Conservation (phyloP, 768 basidiomycete genomes). For the Pisolithus sp. region DNA sequence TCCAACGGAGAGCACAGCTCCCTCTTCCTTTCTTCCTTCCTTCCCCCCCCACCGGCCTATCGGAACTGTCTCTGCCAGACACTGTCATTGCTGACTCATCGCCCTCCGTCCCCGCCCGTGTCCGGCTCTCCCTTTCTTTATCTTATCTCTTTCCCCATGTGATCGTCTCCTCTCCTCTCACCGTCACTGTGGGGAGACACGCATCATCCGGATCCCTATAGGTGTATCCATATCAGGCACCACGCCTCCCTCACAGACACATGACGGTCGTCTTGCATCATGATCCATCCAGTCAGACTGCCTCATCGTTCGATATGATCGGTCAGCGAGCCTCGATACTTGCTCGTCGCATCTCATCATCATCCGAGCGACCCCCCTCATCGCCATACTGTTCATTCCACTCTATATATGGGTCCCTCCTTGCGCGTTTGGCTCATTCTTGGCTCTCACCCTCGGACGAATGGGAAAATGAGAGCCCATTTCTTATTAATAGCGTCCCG, state of each 20-base stretch:
- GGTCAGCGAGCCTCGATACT: neutral
- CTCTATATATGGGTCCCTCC: too few species aligned
- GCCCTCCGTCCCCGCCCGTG: neutral
- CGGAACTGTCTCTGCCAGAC: neutral
- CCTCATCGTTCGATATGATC: neutral
- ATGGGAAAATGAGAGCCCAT: too few species aligned
- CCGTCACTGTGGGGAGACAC: neutral
- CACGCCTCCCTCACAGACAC: neutral
- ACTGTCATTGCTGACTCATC: neutral
- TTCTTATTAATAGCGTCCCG: too few species aligned
- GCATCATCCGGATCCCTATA: neutral
- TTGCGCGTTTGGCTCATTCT: too few species aligned
- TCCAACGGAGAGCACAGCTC: conserved; percentile 7
- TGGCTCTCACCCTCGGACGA: too few species aligned
- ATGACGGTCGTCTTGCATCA: neutral
- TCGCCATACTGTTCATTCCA: too few species aligned
- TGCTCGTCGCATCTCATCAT: too few species aligned
- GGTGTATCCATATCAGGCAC: neutral
- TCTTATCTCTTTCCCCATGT: neutral
- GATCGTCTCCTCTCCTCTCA: neutral
- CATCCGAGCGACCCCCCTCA: too few species aligned
- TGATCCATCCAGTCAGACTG: neutral
- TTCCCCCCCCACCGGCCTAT: neutral
- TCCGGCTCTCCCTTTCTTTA: neutral
- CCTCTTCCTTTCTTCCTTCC: neutral